These are phyloP conservation scores for Podila verticillata DNA, from an alignment of 192 early-diverging fungal genomes.

Conservation along the genomic window DNA sequence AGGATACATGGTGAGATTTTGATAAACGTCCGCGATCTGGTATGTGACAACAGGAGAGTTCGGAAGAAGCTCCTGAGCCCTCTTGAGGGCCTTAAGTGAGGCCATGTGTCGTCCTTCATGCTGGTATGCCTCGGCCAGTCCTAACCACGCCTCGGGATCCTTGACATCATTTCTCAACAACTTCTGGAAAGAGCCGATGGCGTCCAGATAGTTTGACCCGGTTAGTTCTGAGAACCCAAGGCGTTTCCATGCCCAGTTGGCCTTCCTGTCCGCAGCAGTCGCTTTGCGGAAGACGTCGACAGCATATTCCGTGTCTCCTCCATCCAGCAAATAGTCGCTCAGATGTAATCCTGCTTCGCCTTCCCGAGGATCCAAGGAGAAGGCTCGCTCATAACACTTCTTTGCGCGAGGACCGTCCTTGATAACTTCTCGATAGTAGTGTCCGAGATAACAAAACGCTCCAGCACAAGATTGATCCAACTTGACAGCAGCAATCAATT, in stretches of 20 bases:
- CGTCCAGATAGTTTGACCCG: conserved; percentile 56
- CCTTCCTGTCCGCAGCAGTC: conserved; percentile 52
- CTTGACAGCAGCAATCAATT: conserved; percentile 79
- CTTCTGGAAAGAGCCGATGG: conserved; percentile 81
- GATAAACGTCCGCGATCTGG: conserved; percentile 61
- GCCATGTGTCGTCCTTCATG: conserved; percentile 78
- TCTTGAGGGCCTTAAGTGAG: conserved; percentile 77
- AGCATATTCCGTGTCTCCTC: conserved; percentile 57
- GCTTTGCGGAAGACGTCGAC: conserved; percentile 58
- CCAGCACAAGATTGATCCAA: conserved; percentile 67
- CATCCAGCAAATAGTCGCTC: conserved; percentile 67
- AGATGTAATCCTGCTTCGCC: conserved; percentile 73
- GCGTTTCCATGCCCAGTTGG: conserved; percentile 82
- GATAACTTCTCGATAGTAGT: conserved; percentile 80
- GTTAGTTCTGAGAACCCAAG: conserved; percentile 79
- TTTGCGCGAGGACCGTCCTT: conserved; percentile 73
- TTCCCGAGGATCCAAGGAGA: conserved; percentile 74
- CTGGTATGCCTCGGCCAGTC: conserved; percentile 79
- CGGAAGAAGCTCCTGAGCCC: conserved; percentile 75
- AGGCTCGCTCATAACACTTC: conserved; percentile 86
- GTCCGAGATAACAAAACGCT: conserved; percentile 84
- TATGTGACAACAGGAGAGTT: conserved; percentile 53
- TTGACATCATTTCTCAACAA: conserved; percentile 78
- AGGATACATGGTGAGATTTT: conserved; percentile 59
- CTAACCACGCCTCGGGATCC: conserved; percentile 77